Evolutionary conservation across 495 filamentous ascomycete genomes (phyloP), one percentile per base, ranked within the genome.

Genomic region (Neurospora sp.): DNA sequence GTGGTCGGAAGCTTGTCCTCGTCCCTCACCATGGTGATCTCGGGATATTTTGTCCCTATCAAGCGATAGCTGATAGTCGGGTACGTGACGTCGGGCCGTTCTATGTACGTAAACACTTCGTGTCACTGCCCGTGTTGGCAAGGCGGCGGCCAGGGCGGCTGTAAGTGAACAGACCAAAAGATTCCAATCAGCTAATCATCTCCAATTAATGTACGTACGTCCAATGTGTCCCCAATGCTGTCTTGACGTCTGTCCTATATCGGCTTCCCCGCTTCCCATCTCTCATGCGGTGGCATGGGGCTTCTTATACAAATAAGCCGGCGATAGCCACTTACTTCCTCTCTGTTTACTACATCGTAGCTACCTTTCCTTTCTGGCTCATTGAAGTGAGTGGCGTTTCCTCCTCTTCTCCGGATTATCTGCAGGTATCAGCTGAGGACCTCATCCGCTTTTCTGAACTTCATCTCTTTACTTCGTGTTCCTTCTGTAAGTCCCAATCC

Each of bases 291-390:
- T 60, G 49, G 49, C 49, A 60, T 60, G 49, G 20, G 49, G 4
- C 4, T 31, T 12, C 11, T 60, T 66, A 35, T 66, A 66, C 27
- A 66, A 66, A 66, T 66, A 75, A 75, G 73, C 73, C 73, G 73
- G 73, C 39, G 70, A 46, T 73, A 73, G 39, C 74, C 73, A 74
- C 54, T 37, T 66, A 62, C 54, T 62, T 62, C 54, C 23, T 14
- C 6, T 35, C 27, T 62, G 54, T 18, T 62, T 62, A 35, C 54
- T 66, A 8, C 54, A 66, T 35, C 54, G 27, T 66, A 31, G 31
- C 31, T 31, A 31, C 54, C 54, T 66, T 35, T 66, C 54, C 54
- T 37, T 66, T 66, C 27, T 18, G 14, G 14, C 54, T 12, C 27
- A 35, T 66, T 35, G 27, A 35, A 18, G 3, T 35, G 54, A 66